Conservation (phyloP, 495 filamentous ascomycete genomes). For the Bombardia bombarda region DNA sequence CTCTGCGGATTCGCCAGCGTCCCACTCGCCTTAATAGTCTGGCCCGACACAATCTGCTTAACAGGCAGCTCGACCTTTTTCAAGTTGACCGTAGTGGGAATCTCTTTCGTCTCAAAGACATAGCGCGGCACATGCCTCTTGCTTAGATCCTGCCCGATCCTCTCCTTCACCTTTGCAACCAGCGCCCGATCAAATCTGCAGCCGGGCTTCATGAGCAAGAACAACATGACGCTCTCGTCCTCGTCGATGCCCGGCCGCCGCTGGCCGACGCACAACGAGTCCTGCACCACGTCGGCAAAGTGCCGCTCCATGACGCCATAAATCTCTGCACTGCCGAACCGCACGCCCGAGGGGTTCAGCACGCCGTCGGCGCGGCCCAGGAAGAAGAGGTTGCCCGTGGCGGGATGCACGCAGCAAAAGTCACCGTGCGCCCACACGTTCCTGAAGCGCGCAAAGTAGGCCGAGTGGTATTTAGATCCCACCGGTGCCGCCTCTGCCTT, state of each 20-base stretch:
- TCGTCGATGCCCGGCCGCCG: conserved; percentile 54
- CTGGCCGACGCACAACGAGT: conserved; percentile 71
- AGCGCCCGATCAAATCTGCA: conserved; percentile 45
- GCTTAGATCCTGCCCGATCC: conserved; percentile 56
- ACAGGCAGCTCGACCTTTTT: conserved; percentile 84
- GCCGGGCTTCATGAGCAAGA: conserved; percentile 62
- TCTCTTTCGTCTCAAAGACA: conserved; percentile 71
- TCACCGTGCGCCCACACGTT: conserved; percentile 79
- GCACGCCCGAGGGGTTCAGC: conserved; percentile 77
- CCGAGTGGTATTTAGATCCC: conserved; percentile 52
- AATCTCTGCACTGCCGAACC: conserved; percentile 81
- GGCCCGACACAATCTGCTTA: conserved; percentile 75
- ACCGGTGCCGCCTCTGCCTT: too few relatives aligned
- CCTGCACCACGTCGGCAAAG: conserved; percentile 52
- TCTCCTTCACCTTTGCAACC: conserved; percentile 50
- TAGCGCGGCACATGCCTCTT: conserved; percentile 70
- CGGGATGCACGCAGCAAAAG: conserved; percentile 62
- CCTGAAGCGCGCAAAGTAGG: conserved; percentile 66
- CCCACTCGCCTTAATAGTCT: conserved; percentile 64
- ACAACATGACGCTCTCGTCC: conserved; percentile 71
- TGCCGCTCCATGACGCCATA: conserved; percentile 63
- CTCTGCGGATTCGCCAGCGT: conserved; percentile 70
- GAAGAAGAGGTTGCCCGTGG: conserved; percentile 56
- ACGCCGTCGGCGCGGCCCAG: conserved; percentile 84
- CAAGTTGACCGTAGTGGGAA: conserved; percentile 77